Conservation (phyloP, 768 basidiomycete species). For the Tricholoma furcatifolium region DNA sequence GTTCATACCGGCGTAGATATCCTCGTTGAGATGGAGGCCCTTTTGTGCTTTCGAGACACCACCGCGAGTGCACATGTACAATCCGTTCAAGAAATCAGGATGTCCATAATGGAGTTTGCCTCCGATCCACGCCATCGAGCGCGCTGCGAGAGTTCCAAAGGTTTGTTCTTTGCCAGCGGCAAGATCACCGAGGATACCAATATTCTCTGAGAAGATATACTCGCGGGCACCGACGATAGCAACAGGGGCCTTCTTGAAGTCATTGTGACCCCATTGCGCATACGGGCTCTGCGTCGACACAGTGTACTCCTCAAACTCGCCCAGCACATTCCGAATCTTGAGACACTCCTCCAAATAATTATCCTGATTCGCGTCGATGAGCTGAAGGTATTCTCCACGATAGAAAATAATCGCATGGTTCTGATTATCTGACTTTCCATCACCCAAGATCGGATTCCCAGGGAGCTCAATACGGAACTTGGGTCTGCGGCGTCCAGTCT, state of each 20-base stretch:
- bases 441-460: slow-evolving; percentile 98
- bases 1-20: slow-evolving; percentile 99
- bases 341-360: slow-evolving; percentile 99
- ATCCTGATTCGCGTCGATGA: slow-evolving; percentile 99
- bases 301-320: slow-evolving; percentile 93
- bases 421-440: slow-evolving; percentile 99
- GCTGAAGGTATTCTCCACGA: slow-evolving; percentile 97
- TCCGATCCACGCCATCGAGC: slow-evolving; percentile 95
- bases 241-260: slow-evolving; percentile 85
- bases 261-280: slow-evolving; percentile 83
- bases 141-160: slow-evolving; percentile 96
- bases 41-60: slow-evolving; percentile 99
- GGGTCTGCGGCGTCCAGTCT: slow-evolving; percentile 84
- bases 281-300: slow-evolving; percentile 90
- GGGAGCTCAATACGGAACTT: slow-evolving; percentile 99
- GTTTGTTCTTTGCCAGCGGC: slow-evolving; percentile 99
- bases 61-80: slow-evolving; percentile 98
- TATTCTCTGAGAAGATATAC: slow-evolving; percentile 99
- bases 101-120: slow-evolving; percentile 99
- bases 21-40: slow-evolving; percentile 98
- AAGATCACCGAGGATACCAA: slow-evolving; percentile 97
- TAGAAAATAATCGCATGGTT: slow-evolving; percentile 99
- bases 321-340: slow-evolving; percentile 98
- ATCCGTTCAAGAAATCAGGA: slow-evolving; percentile 96
- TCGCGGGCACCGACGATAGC: slow-evolving; percentile 99